Conservation (phyloP, 495 filamentous ascomycete species). For the Pseudevernia furfuracea region DNA sequence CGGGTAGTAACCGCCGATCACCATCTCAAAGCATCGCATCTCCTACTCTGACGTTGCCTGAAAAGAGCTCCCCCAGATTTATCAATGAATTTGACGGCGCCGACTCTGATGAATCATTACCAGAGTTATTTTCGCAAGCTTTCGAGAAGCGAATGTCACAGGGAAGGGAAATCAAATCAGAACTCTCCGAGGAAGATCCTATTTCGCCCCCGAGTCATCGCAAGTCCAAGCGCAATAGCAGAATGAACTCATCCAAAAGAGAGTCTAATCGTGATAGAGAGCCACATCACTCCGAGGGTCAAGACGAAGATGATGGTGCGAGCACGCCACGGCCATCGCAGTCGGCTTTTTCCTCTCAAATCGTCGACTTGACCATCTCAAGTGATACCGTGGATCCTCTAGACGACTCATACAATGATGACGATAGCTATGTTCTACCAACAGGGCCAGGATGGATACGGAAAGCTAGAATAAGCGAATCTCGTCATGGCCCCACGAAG, state of each 20-base stretch:
- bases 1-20: background rate
- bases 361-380: slow-evolving; percentile 41
- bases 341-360: slow-evolving; percentile 23
- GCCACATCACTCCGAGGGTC: background rate
- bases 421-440: slow-evolving; percentile 32
- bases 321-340: slow-evolving; percentile 13
- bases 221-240: slow-evolving; percentile 13
- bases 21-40: slow-evolving; percentile 9
- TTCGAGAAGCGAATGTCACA: slow-evolving; percentile 22
- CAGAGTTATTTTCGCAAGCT: slow-evolving; percentile 21
- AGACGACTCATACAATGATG: slow-evolving; percentile 27
- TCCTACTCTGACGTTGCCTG: background rate
- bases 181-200: slow-evolving; percentile 10
- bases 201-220: slow-evolving; percentile 7
- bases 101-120: slow-evolving; percentile 22
- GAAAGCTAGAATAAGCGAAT: slow-evolving; percentile 23
- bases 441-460: slow-evolving; percentile 35
- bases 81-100: background rate
- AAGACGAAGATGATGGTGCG: background rate
- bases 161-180: slow-evolving; percentile 16
- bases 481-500: slow-evolving; percentile 2
- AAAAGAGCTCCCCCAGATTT: background rate
- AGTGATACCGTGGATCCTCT: slow-evolving; percentile 33
- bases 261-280: background rate
- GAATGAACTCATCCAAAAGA: slow-evolving; percentile 4